phyloP scores from a whole-genome alignment of 2,329 filamentous ascomycete species.

The Fusarium penzigii region DNA sequence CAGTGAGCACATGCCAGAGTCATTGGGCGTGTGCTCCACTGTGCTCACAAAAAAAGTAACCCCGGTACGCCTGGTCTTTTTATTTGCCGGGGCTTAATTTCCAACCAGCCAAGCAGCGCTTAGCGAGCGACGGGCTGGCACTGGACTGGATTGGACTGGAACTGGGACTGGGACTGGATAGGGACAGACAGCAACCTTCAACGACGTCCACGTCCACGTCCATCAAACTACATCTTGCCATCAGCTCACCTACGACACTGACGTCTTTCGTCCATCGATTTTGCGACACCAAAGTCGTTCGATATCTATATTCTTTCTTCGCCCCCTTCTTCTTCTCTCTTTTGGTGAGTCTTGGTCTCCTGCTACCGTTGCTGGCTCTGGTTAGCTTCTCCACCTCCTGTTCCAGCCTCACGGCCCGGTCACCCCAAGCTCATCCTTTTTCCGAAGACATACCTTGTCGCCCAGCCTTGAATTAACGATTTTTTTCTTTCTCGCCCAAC shows the following conservation, averaged over 20 bases:
- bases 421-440: conserved; percentile 2
- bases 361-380: not conserved
- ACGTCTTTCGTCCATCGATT: conserved; percentile 23
- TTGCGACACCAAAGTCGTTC: conserved; percentile 24
- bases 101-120: conserved; percentile 35
- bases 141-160: conserved; percentile 24
- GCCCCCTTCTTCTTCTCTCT: not conserved
- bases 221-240: conserved; percentile 28
- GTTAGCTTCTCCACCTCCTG: conserved; percentile 2
- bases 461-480: conserved; percentile 11
- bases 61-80: conserved; percentile 17
- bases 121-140: conserved; percentile 30
- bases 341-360: conserved; percentile 24
- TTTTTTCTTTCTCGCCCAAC: conserved; percentile 8
- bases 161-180: not conserved
- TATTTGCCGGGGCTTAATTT: conserved; percentile 29
- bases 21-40: conserved; percentile 34
- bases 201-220: not conserved
- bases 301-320: conserved; percentile 27
- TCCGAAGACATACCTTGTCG: conserved; percentile 1
- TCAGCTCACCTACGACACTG: conserved; percentile 29
- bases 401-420: conserved; percentile 2
- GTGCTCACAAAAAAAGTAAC: conserved; percentile 17
- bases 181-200: not conserved
- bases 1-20: conserved; percentile 32